These are phyloP conservation scores for Botrytis paeoniae DNA, from an alignment of 2,329 filamentous ascomycete species.

Conservation along the genomic window DNA sequence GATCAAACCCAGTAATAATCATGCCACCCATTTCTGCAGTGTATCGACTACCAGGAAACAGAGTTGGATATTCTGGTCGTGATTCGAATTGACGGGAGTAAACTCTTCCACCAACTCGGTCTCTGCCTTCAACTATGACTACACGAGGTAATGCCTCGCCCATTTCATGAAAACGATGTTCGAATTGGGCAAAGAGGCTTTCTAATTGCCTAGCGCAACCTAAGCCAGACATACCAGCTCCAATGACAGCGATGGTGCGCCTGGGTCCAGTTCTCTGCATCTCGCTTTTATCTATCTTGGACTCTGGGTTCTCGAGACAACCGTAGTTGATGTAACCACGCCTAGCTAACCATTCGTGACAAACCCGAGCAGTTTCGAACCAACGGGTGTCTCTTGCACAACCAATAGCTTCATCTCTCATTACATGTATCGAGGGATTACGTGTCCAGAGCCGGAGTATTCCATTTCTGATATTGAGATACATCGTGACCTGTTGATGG, in stretches of 20 bases:
- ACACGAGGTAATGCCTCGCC: slow-evolving; percentile 71
- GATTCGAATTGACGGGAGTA: slow-evolving; percentile 72
- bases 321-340: slow-evolving; percentile 97
- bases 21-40: slow-evolving; percentile 98
- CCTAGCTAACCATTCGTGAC: slow-evolving; percentile 88
- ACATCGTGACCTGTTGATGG: slow-evolving; percentile 86
- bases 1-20: slow-evolving; percentile 95
- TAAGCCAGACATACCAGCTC: slow-evolving; percentile 90
- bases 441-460: slow-evolving; percentile 87
- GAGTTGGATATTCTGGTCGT: slow-evolving; percentile 55
- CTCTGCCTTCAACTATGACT: slow-evolving; percentile 80
- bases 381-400: slow-evolving; percentile 85
- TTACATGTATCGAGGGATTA: slow-evolving; percentile 80
- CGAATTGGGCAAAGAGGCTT: slow-evolving; percentile 77
- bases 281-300: slow-evolving; percentile 37
- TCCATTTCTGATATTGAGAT: slow-evolving; percentile 93
- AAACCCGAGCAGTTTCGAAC: slow-evolving; percentile 84
- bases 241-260: slow-evolving; percentile 80
- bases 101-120: slow-evolving; percentile 84
- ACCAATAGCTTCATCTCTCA: slow-evolving; percentile 80
- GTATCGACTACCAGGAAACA: slow-evolving; percentile 57
- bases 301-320: slow-evolving; percentile 66
- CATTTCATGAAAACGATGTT: slow-evolving; percentile 59
- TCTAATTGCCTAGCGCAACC: slow-evolving; percentile 91
- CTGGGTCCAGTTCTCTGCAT: slow-evolving; percentile 44